Base-by-base conservation (phyloP, 2,329 filamentous ascomycete genomes). In the Chaetomium globosum region DNA sequence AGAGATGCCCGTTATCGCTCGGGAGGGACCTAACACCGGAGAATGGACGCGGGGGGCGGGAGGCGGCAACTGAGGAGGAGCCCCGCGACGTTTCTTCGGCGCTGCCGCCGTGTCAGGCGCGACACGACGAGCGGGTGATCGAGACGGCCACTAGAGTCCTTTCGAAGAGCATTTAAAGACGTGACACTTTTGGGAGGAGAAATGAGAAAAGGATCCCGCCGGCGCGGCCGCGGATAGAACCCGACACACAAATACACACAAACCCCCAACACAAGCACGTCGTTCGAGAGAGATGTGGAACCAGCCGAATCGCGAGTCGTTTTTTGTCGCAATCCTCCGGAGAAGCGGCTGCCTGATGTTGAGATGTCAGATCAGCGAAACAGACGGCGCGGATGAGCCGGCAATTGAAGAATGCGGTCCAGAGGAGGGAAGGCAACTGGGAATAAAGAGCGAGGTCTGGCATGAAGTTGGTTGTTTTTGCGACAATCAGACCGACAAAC, bases 81-180 rank as follows among this genome's bases (percentile, higher is more conserved):
- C 28, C 59, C 64, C 49, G 43, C 64, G 57, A 59, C 56, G 66
- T 49, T 49, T 55, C 13, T 65, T 53, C 66, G 66, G 58, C 59
- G 65, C 65, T 69, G 63, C 66, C 70, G 68, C 70, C 68, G 69
- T 69, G 69, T 68, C 69, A 72, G 58, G 65, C 67, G 65, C 69
- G 66, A 70, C 67, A 69, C 69, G 66, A 69, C 67, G 67, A 68
- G 63, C 63, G 67, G 65, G 66, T 57, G 65, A 64, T 65, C 59
- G 69, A 69, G 65, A 69, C 65, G 63, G 65, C 71, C 68, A 69
- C 58, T 31, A 39, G 30, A 8, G 55, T 53, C 54, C 1, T 56
- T 59, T 52, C 46, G 62, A 48, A 30, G 51, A 39, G 65, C 65
- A 67, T 67, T 52, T 61, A 61, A 61, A 51, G 33, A 28, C 21